A percentile compares a stretch with the other conserved stretches of the same genome.
Evolutionary conservation across 1,284 basidiomycete genomes (phyloP).

Genomic region (Thecaphora thlaspeos): DNA sequence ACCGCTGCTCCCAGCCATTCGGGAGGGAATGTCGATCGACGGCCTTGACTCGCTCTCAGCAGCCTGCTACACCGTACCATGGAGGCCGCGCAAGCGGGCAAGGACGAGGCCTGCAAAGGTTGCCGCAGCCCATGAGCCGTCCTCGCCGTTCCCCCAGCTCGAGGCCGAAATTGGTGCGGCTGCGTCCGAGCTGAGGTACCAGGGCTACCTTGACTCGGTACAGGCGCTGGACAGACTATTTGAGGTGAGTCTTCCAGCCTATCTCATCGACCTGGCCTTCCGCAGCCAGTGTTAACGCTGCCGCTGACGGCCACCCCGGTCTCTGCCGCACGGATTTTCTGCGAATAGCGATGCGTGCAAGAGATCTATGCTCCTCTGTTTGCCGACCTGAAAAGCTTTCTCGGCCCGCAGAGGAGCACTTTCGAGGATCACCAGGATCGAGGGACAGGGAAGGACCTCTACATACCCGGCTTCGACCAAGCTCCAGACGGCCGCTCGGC

Average conservation of each 20-base stretch:
- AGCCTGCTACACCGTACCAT: slow-evolving; percentile 34
- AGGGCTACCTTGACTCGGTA: no score
- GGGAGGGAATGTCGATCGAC: no score
- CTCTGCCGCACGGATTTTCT: no score
- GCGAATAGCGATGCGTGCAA: slow-evolving; percentile 9
- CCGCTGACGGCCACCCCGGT: no score
- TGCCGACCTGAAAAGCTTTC: slow-evolving; percentile 16
- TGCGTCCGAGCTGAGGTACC: no score
- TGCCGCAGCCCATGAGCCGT: no score
- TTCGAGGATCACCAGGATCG: slow-evolving; percentile 1
- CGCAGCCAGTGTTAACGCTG: no score
- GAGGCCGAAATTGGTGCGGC: slow-evolving; percentile 8
- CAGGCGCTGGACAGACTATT: no score
- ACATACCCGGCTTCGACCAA: slow-evolving; percentile 17
- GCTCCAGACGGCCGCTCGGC: slow-evolving; percentile 3
- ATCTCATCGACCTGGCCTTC: no score
- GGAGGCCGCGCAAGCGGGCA: slow-evolving; percentile 19
- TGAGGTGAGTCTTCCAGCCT: no score
- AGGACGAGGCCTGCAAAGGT: slow-evolving; percentile 1
- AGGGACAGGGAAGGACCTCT: slow-evolving; percentile 10
- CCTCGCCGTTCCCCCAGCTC: slow-evolving; percentile 17
- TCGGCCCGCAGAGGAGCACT: slow-evolving; percentile 4
- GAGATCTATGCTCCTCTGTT: slow-evolving; percentile 22
- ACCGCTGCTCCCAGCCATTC: no score
- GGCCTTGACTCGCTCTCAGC: slow-evolving; percentile 28